Percentiles rank a stretch among this genome's conserved stretches.
Evolutionary conservation across 2,329 filamentous ascomycete species (phyloP).

Genomic region (Cladorrhinum sp.): DNA sequence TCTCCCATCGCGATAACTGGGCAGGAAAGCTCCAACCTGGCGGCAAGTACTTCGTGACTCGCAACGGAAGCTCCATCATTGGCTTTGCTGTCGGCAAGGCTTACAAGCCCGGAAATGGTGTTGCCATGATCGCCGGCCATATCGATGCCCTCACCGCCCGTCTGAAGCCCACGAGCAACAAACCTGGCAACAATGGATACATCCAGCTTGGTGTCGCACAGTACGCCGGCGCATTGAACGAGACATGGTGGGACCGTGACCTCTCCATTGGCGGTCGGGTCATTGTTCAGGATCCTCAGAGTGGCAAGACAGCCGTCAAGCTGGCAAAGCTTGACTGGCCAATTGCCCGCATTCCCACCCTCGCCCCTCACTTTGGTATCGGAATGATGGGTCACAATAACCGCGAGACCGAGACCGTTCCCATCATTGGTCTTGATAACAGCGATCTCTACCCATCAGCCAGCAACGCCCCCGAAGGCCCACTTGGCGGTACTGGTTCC

Average conservation of each 20-base stretch:
- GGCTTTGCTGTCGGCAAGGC: conserved; percentile 78
- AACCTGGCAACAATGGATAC: conserved; percentile 82
- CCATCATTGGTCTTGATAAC: conserved; percentile 85
- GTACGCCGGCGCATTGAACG: conserved; percentile 82
- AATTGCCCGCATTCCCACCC: conserved; percentile 84
- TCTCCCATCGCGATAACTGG: conserved; percentile 81
- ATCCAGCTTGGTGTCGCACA: conserved; percentile 87
- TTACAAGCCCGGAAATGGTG: conserved; percentile 80
- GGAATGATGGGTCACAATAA: conserved; percentile 68
- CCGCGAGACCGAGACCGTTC: conserved; percentile 88
- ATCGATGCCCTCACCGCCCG: conserved; percentile 88
- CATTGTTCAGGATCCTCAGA: conserved; percentile 68
- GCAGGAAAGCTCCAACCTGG: conserved; percentile 65
- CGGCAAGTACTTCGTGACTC: conserved; percentile 83
- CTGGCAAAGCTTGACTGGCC: conserved; percentile 93
- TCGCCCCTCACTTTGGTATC: conserved; percentile 90
- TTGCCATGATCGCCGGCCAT: conserved; percentile 86
- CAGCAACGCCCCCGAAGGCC: conserved; percentile 36
- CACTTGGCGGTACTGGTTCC: conserved; percentile 61
- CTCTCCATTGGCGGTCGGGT: conserved; percentile 87
- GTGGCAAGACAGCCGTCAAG: conserved; percentile 73
- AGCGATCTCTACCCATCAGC: conserved; percentile 47
- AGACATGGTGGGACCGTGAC: conserved; percentile 97
- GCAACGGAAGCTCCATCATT: conserved; percentile 82
- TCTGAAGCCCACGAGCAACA: conserved; percentile 84